Evolutionary conservation across 257 asterid genomes (phyloP), one percentile per base, ranked within the genome.

Genomic region (Fraxinus excelsior): DNA sequence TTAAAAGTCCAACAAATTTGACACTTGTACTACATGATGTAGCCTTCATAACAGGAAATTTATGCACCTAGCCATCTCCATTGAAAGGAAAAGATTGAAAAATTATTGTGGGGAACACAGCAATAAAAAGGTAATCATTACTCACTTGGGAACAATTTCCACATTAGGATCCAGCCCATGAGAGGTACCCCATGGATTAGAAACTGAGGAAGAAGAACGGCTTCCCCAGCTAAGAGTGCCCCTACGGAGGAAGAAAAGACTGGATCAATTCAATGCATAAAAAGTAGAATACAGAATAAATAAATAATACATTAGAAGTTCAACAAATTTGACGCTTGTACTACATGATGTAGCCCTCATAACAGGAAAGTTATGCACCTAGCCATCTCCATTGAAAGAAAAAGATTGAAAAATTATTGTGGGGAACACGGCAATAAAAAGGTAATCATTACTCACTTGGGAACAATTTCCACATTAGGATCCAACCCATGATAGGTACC

Each of bases 191-290:
- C n/a, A n/a, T n/a, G n/a, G n/a, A n/a, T n/a, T n/a, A n/a, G n/a
- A n/a, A n/a, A n/a, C n/a, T n/a, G n/a, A n/a, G n/a, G n/a, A n/a
- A n/a, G n/a, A n/a, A n/a, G n/a, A n/a, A n/a, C n/a, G n/a, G n/a
- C n/a, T n/a, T n/a, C n/a, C n/a, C n/a, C 98, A 96, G 82, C 97
- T 87, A 80, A 84, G 85, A 76, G 94, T 88, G 70, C 99, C 97
- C 97, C 97, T 96, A 44, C 40, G 67, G 79, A 81, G 84, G 37
- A 70, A 76, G 62, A 78, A 70, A 78, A 74, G 26, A 42, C 70
- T 66, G 76, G 77, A 76, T 82, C 44, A 85, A 78, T 60, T 80
- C 72, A 69, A 75, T 16, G 51, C 72, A 32, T 32, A 67, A 73
- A 83, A 58, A 58, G 56, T 56, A 73, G 42, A 46, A 75, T 73